These are phyloP conservation scores for Saturnispora halmiae DNA, from an alignment of 805 yeast species.

Conservation along the genomic window DNA sequence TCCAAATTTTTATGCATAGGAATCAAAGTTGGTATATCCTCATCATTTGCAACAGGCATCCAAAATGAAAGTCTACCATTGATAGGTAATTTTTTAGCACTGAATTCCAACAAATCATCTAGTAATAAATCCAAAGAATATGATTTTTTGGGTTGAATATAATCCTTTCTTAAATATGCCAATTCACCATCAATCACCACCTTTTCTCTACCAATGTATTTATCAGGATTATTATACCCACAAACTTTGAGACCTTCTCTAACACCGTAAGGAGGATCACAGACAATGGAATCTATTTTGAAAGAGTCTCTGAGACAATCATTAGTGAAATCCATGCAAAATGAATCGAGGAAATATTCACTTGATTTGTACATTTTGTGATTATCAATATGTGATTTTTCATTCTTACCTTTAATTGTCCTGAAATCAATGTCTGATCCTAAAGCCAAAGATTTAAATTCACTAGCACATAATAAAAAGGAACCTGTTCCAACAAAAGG, in stretches of 20 bases:
- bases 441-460: constrained; percentile 67
- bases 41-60: constrained; percentile 97
- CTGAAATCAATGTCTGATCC: constrained; percentile 93
- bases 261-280: constrained; percentile 98
- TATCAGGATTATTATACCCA: constrained; percentile 59
- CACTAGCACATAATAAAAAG: constrained; percentile 78
- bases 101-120: constrained; percentile 67
- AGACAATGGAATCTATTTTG: constrained; percentile 67
- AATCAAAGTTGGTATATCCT: constrained; percentile 44
- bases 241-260: constrained; percentile 91
- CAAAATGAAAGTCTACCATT: constrained; percentile 85
- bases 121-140: constrained; percentile 69
- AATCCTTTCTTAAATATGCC: constrained; percentile 71
- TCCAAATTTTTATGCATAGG: constrained; percentile 74
- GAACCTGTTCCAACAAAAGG: constrained; percentile 98
- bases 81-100: constrained; percentile 60
- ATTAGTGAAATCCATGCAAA: constrained; percentile 93
- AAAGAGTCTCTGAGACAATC: constrained; percentile 62
- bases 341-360: constrained; percentile 55
- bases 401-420: constrained; percentile 54
- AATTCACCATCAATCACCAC: constrained; percentile 69
- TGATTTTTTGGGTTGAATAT: constrained; percentile 88
- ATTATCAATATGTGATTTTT: constrained; percentile 40
- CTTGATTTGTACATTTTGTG: constrained; percentile 64
- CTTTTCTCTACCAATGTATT: constrained; percentile 63